phyloP scores from a whole-genome alignment of 225 moss, liverwort and hornwort species.

The Pleurozium schreberi region DNA sequence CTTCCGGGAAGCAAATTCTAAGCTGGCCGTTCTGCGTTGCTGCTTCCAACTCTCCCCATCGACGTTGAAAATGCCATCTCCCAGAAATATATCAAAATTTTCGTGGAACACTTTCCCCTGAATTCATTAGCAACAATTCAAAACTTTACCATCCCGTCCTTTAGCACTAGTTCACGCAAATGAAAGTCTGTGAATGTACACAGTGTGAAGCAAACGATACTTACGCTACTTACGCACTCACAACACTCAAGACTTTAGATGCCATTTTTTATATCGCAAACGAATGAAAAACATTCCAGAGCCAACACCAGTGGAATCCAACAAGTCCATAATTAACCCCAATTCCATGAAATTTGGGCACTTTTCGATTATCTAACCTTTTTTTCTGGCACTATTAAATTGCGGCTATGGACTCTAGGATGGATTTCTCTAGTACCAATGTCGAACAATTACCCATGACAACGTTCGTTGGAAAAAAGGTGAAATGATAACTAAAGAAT shows the following conservation, averaged over 20 bases:
- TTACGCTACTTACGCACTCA: neutral
- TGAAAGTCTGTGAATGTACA: neutral
- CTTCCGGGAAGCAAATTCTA: conserved; percentile 46
- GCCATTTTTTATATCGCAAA: neutral
- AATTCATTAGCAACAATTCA: neutral
- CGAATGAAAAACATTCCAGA: too few species aligned
- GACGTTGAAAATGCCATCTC: conserved; percentile 62
- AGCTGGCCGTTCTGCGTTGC: conserved; percentile 61
- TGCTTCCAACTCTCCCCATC: conserved; percentile 67
- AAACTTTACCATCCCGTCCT: too few species aligned
- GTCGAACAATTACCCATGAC: neutral
- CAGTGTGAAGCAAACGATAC: neutral
- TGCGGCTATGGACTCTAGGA: neutral
- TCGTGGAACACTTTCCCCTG: conserved; percentile 42
- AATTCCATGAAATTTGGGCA: too few species aligned
- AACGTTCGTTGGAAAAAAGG: neutral
- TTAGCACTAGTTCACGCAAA: neutral
- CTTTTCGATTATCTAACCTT: too few species aligned
- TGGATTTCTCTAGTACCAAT: neutral
- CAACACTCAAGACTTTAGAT: too few species aligned
- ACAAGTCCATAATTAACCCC: too few species aligned
- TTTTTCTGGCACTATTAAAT: neutral
- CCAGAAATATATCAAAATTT: conserved; percentile 26
- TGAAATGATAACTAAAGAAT: neutral
- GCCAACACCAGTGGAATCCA: neutral